phyloP scores from a whole-genome alignment of 2,329 filamentous ascomycete species.

The Dactylellina parvicollis region DNA sequence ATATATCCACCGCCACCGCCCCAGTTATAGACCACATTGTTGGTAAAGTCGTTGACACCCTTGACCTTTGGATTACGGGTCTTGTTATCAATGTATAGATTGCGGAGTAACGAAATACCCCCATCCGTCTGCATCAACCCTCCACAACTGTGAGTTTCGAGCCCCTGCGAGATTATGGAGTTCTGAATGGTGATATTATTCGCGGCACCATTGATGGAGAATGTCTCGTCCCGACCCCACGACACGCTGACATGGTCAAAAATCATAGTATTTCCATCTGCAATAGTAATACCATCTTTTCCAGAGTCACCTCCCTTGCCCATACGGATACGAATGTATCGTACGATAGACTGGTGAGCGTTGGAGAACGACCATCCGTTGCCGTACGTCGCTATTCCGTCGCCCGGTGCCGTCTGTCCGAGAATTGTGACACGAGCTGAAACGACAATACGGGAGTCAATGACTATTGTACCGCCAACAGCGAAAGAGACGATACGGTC shows the following conservation, averaged over 20 bases:
- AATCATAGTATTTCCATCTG: slow-evolving; percentile 67
- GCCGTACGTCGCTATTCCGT: slow-evolving; percentile 67
- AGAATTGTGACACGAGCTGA: slow-evolving; percentile 65
- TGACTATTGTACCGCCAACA: slow-evolving; percentile 66
- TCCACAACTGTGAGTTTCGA: slow-evolving; percentile 67
- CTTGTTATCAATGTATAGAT: slow-evolving; percentile 69
- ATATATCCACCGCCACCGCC: slow-evolving; percentile 68
- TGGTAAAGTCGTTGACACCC: slow-evolving; percentile 65
- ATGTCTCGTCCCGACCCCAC: slow-evolving; percentile 69
- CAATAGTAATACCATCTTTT: slow-evolving; percentile 68
- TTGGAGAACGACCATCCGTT: slow-evolving; percentile 67
- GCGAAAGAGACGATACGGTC: slow-evolving; percentile 67
- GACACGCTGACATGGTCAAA: slow-evolving; percentile 68
- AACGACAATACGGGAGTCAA: slow-evolving; percentile 64
- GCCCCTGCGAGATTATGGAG: slow-evolving; percentile 67
- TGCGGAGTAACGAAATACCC: slow-evolving; percentile 66
- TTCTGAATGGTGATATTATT: slow-evolving; percentile 67
- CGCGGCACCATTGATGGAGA: slow-evolving; percentile 65
- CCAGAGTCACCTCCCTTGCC: slow-evolving; percentile 66
- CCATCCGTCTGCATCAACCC: slow-evolving; percentile 66
- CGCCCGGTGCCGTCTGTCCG: slow-evolving; percentile 66
- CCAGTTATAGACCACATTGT: slow-evolving; percentile 69
- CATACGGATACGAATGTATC: slow-evolving; percentile 69
- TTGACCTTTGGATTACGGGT: slow-evolving; percentile 70
- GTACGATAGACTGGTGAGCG: slow-evolving; percentile 67